Evolutionary conservation across 345 rosid species (phyloP), one percentile per base, ranked within the genome.

Genomic region (Psidium guajava): DNA sequence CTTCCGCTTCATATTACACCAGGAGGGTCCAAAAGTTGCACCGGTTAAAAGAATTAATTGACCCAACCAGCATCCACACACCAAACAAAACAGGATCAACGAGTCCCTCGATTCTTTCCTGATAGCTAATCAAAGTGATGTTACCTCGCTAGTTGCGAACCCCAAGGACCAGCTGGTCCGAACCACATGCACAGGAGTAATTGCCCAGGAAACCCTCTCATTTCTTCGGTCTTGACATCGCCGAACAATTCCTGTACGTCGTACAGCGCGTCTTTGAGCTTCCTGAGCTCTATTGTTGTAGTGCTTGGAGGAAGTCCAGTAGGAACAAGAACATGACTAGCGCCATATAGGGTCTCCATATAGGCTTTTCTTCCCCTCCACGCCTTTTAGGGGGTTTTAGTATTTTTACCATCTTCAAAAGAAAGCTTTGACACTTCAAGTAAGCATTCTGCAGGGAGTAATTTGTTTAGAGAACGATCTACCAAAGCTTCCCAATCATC

Each of bases 401-500:
- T 82, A 85, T 87, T 88, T 88, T 88, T 91, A 51, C 89, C 86
- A 83, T 92, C 96, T 87, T 92, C 92, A 85, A 92, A 85, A 9
- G 95, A 90, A 52, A 95, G 90, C 85, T 91, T 91, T 49, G 98
- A 93, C 69, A 92, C 90, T 84, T 91, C 92, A 83, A 96, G 93
- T 82, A 92, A 87, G 87, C 86, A 87, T 58, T 91, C 91, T 40
- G 93, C 86, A 20, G 93, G 84, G 52, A 95, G 92, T 83, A 97
- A 88, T 64, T 91, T 91, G 85, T 86, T 85, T 3, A 95, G 95
- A 27, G 91, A 91, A 87, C 88, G 85, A 92, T 96, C 98, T 9
- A 94, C 98, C 64, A 93, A 87, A 11, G 95, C 96, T 91, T 97
- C 98, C 98, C 99, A 96, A 89, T 97, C 98, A 36, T 36, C 36